phyloP scores from a whole-genome alignment of 257 asterid genomes.

The Hygrophila difformis region DNA sequence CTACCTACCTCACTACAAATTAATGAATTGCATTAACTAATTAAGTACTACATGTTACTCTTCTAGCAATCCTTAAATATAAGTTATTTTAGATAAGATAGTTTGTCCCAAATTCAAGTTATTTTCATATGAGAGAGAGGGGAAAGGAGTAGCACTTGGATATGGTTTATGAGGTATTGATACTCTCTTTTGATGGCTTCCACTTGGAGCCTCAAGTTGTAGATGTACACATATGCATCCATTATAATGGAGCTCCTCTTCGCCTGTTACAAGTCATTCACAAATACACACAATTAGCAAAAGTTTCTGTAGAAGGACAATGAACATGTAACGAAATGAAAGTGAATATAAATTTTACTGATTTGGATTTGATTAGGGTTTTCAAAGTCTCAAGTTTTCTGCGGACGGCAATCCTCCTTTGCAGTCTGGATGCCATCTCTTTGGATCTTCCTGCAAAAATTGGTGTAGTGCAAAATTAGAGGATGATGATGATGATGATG shows the following conservation, averaged over 20 bases:
- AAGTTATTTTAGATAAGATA: too few relatives aligned
- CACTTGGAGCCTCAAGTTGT: constrained; percentile 56
- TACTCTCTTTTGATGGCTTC: constrained; percentile 58
- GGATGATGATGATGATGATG: too few relatives aligned
- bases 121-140: constrained; percentile 14
- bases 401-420: constrained; percentile 29
- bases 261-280: too few relatives aligned
- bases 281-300: not conserved
- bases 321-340: not conserved
- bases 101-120: too few relatives aligned
- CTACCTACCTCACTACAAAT: too few relatives aligned
- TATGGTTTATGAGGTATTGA: constrained; percentile 34
- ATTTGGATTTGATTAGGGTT: constrained; percentile 55
- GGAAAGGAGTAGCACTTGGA: constrained; percentile 36
- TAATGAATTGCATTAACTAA: too few relatives aligned
- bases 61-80: too few relatives aligned
- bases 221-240: constrained; percentile 60
- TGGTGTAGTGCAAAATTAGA: too few relatives aligned
- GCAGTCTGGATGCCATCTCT: constrained; percentile 17
- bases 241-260: constrained; percentile 45
- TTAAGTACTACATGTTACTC: too few relatives aligned
- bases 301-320: not conserved
- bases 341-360: constrained; percentile 28
- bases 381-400: constrained; percentile 52
- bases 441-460: too few relatives aligned